These are phyloP conservation scores for Penicillium sclerotigenum DNA, from an alignment of 2,329 filamentous ascomycete genomes.

Conservation along the genomic window DNA sequence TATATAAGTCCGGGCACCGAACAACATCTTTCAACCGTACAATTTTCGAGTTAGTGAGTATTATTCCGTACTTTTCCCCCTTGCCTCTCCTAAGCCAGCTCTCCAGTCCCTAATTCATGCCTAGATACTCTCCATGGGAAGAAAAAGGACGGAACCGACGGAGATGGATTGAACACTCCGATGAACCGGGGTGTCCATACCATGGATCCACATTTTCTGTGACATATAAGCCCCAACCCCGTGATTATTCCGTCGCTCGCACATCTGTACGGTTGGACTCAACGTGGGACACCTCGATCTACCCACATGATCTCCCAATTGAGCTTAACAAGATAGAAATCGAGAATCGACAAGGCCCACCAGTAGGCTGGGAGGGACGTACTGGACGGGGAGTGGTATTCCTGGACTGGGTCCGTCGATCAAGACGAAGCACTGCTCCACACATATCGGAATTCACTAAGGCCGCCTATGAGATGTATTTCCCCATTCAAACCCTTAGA, in stretches of 20 bases:
- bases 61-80: too few species aligned
- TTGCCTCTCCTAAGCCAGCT: not conserved
- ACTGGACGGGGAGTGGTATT: conserved; percentile 1
- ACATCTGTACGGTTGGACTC: not conserved
- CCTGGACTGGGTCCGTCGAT: conserved; percentile 2
- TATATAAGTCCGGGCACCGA: not conserved
- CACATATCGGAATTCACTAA: conserved; percentile 4
- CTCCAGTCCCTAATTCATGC: not conserved
- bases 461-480: conserved; percentile 1
- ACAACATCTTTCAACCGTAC: not conserved
- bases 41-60: not conserved
- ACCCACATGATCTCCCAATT: not conserved
- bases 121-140: not conserved
- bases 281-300: not conserved
- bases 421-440: not conserved
- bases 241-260: not conserved
- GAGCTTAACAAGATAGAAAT: not conserved
- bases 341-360: not conserved
- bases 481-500: not conserved
- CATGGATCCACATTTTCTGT: not conserved
- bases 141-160: not conserved
- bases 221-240: not conserved
- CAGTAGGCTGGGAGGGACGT: conserved; percentile 1
- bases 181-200: not conserved
- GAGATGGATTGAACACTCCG: not conserved